Conservation (phyloP, 1,284 basidiomycete genomes). For the Sanghuangporus baumii region DNA sequence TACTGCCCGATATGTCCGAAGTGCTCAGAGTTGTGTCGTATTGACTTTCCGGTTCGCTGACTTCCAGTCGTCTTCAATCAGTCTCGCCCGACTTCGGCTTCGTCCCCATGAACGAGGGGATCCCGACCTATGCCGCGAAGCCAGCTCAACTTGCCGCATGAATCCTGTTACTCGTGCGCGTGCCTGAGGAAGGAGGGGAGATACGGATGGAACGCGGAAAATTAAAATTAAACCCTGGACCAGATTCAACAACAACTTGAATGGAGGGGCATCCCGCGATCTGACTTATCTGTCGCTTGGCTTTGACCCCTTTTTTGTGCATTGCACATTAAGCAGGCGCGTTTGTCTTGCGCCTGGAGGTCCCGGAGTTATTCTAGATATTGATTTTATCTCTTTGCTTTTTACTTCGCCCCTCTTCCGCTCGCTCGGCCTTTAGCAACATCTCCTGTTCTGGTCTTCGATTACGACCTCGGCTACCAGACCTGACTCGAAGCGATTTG, state of each 20-base stretch:
- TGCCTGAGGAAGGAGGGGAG: not conserved
- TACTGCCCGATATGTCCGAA: not conserved
- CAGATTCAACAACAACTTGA: not conserved
- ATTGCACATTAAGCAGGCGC: no score
- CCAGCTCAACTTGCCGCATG: conserved; percentile 37
- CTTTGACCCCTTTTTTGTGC: not conserved
- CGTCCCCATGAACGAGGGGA: conserved; percentile 69
- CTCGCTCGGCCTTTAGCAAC: not conserved
- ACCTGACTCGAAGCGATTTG: not conserved
- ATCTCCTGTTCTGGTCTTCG: not conserved
- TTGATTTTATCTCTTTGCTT: not conserved
- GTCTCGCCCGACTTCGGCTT: conserved; percentile 81
- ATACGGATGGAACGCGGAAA: not conserved
- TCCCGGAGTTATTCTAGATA: not conserved
- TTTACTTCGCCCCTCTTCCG: not conserved
- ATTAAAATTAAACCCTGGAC: not conserved
- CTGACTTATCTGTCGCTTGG: not conserved
- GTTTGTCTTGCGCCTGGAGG: not conserved
- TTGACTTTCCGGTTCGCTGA: conserved; percentile 37
- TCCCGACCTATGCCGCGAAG: conserved; percentile 61
- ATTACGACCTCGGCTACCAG: not conserved
- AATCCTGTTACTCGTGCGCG: not conserved
- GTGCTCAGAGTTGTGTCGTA: conserved; percentile 7
- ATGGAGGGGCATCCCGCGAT: not conserved
- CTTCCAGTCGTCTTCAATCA: conserved; percentile 36